Percentiles rank a stretch among this genome's conserved stretches.
Conservation (phyloP, 2,329 filamentous ascomycete species). For the Trichophyton mentagrophytes region DNA sequence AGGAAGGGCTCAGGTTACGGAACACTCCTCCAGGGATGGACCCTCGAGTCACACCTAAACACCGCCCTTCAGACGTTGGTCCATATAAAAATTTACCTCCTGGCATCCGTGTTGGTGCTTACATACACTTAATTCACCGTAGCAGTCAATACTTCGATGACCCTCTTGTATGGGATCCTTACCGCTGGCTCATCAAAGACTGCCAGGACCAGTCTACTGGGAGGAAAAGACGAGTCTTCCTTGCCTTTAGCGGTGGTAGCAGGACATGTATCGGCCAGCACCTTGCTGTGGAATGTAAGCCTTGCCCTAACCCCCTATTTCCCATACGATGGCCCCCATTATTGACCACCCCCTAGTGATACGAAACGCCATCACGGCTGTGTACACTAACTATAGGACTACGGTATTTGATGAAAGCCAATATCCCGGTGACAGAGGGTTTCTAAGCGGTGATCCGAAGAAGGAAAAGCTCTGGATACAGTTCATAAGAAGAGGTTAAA, state of each 20-base stretch:
- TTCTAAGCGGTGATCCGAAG: neutral
- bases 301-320: neutral
- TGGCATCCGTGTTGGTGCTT: neutral
- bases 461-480: neutral
- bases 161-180: neutral
- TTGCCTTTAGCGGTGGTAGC: neutral
- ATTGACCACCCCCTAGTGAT: neutral
- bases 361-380: neutral
- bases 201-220: neutral
- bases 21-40: constrained; percentile 7
- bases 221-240: neutral
- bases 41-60: constrained; percentile 7
- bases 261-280: neutral
- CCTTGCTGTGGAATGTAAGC: neutral
- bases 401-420: neutral
- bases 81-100: neutral
- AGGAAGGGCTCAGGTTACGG: constrained; percentile 9
- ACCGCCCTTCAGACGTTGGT: neutral
- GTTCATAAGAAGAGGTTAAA: neutral
- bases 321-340: neutral
- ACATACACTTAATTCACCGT: neutral
- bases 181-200: neutral
- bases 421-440: neutral
- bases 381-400: neutral
- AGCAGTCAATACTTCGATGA: neutral